phyloP scores from a whole-genome alignment of 2,329 filamentous ascomycete species.

The Cytospora paraplurivora region DNA sequence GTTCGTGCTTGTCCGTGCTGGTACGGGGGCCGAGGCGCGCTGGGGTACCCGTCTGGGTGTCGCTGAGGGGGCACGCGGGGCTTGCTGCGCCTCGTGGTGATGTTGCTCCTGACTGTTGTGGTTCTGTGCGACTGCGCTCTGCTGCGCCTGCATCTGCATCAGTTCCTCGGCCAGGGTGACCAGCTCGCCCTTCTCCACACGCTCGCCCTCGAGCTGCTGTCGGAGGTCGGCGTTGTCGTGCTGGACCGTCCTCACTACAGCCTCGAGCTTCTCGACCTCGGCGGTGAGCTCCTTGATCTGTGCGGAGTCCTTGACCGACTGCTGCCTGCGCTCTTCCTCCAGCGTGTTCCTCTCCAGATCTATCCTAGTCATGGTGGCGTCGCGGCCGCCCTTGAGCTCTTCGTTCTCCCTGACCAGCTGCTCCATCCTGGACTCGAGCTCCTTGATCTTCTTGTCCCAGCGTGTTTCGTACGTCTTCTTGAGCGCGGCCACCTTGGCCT shows the following conservation, averaged over 20 bases:
- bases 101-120: constrained; percentile 28
- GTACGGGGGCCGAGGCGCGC: constrained; percentile 26
- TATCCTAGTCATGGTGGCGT: constrained; percentile 65
- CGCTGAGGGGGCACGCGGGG: constrained; percentile 15
- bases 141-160: constrained; percentile 64
- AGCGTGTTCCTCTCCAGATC: constrained; percentile 47
- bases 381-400: constrained; percentile 65
- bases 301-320: constrained; percentile 66
- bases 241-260: constrained; percentile 70
- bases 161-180: constrained; percentile 83
- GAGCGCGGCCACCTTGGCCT: constrained; percentile 89
- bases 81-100: constrained; percentile 5
- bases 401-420: constrained; percentile 75
- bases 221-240: constrained; percentile 69
- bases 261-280: constrained; percentile 72
- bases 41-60: constrained; percentile 25
- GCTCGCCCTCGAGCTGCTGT: constrained; percentile 69
- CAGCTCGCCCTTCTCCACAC: constrained; percentile 81
- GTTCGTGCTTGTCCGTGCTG: constrained; percentile 13
- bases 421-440: constrained; percentile 72
- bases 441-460: constrained; percentile 84
- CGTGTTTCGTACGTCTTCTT: constrained; percentile 83
- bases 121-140: constrained; percentile 46
- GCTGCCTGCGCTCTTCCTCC: constrained; percentile 55
- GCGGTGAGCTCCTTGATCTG: constrained; percentile 72